phyloP scores from a whole-genome alignment of 495 filamentous ascomycete genomes.

The Lophiotrema nucula region DNA sequence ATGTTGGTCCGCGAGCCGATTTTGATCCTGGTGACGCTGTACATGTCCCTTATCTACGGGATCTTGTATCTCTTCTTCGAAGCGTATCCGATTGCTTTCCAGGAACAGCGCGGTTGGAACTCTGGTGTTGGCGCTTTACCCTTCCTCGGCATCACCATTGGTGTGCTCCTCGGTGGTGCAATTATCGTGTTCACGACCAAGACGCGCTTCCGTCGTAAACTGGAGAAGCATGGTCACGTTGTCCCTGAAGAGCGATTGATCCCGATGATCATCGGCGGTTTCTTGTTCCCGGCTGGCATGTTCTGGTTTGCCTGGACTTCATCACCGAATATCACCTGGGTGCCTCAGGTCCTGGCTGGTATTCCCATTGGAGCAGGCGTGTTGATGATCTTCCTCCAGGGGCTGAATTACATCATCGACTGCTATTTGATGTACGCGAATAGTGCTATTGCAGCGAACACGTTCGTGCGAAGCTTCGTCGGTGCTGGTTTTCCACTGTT shows the following conservation, averaged over 20 bases:
- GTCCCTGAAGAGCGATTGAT: slow-evolving; percentile 40
- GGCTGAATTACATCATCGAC: slow-evolving; percentile 65
- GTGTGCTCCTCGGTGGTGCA: slow-evolving; percentile 16
- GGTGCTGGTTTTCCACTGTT: slow-evolving; percentile 47
- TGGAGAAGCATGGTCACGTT: slow-evolving; percentile 23
- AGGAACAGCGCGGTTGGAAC: slow-evolving; percentile 37
- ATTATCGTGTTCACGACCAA: slow-evolving; percentile 24
- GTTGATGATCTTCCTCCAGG: slow-evolving; percentile 43
- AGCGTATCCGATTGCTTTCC: slow-evolving; percentile 41
- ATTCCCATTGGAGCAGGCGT: slow-evolving; percentile 37
- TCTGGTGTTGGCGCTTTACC: slow-evolving; percentile 37
- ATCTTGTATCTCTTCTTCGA: slow-evolving; percentile 41
- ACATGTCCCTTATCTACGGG: slow-evolving; percentile 43
- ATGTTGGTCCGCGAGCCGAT: slow-evolving; percentile 64
- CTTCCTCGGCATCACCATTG: slow-evolving; percentile 29
- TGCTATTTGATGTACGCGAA: slow-evolving; percentile 60
- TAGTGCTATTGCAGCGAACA: slow-evolving; percentile 51
- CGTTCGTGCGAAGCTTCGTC: slow-evolving; percentile 44
- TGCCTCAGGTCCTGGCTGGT: slow-evolving; percentile 37
- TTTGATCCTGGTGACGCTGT: slow-evolving; percentile 51
- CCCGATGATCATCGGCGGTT: slow-evolving; percentile 40
- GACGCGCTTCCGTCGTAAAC: slow-evolving; percentile 23
- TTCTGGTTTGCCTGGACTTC: slow-evolving; percentile 44
- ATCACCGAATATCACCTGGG: slow-evolving; percentile 31
- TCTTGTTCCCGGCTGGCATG: slow-evolving; percentile 35